Percentiles rank a stretch among this genome's conserved stretches.
Evolutionary conservation across 768 basidiomycete species (phyloP).

Genomic region (Mycena galopus): DNA sequence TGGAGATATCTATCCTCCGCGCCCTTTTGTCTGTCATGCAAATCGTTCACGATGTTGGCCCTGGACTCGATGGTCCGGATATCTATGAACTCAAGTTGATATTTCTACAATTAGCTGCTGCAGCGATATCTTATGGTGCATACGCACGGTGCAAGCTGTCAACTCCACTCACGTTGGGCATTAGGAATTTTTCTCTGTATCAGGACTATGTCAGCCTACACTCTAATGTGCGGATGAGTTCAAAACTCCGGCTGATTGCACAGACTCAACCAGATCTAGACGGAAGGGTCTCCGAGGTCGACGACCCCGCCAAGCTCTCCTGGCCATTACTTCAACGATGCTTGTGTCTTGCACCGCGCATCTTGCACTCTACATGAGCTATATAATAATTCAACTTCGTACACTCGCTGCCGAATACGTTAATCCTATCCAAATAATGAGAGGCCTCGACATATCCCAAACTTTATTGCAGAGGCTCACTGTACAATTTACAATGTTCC

Average conservation of each 20-base stretch:
- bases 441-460: slow-evolving; percentile 9
- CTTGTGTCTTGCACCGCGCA: slow-evolving; percentile 4
- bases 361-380: slow-evolving; percentile 18
- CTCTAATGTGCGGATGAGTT: slow-evolving; percentile 17
- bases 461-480: neutral
- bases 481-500: neutral
- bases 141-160: neutral
- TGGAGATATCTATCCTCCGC: neutral
- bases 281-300: neutral
- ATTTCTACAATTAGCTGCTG: slow-evolving; percentile 9
- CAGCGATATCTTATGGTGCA: slow-evolving; percentile 32
- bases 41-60: slow-evolving; percentile 27
- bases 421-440: slow-evolving; percentile 6
- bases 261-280: neutral
- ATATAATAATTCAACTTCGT: slow-evolving; percentile 23
- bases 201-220: slow-evolving; percentile 14
- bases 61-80: slow-evolving; percentile 33
- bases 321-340: slow-evolving; percentile 4
- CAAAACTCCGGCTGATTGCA: neutral
- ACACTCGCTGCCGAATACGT: slow-evolving; percentile 28
- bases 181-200: slow-evolving; percentile 23
- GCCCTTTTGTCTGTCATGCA: slow-evolving; percentile 2
- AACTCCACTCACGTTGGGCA: neutral
- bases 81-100: slow-evolving; percentile 29
- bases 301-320: slow-evolving; percentile 1